A percentile compares a stretch with the other conserved stretches of the same genome.
These are phyloP conservation scores for Phytopythium litorale DNA, from an alignment of 352 stramenopile species.

Conservation along the genomic window DNA sequence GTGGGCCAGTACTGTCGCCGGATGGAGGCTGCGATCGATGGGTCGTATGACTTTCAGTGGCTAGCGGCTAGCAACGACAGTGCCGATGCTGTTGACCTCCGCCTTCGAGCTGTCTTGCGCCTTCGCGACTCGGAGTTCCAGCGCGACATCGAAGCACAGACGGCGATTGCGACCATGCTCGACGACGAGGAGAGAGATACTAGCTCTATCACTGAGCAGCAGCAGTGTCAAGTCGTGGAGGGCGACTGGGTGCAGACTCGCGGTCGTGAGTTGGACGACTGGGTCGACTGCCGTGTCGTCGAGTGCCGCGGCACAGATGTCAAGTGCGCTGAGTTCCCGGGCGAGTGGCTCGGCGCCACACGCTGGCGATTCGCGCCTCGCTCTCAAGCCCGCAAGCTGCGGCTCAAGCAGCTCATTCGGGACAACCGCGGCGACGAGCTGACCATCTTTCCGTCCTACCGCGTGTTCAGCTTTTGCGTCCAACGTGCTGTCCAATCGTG, in stretches of 20 bases:
- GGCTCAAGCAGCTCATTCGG: slow-evolving; percentile 15
- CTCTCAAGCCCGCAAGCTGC: slow-evolving; percentile 6
- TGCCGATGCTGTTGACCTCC: slow-evolving; percentile 2
- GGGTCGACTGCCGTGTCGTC: slow-evolving; percentile 14
- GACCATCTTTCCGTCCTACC: slow-evolving; percentile 22
- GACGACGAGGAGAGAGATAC: slow-evolving; percentile 2
- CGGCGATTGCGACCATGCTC: slow-evolving; percentile 4
- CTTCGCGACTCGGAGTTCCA: slow-evolving; percentile 26
- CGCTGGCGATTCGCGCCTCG: slow-evolving; percentile 14
- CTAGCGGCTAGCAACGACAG: neutral
- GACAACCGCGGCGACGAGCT: slow-evolving; percentile 21
- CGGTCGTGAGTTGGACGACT: slow-evolving; percentile 1
- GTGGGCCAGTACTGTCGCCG: slow-evolving; percentile 14
- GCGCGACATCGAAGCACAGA: slow-evolving; percentile 14
- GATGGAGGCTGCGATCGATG: slow-evolving; percentile 21
- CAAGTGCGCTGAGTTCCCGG: slow-evolving; percentile 12
- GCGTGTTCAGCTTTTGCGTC: slow-evolving; percentile 29
- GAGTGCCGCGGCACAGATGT: slow-evolving; percentile 14
- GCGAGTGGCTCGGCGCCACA: slow-evolving; percentile 19
- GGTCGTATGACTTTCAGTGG: slow-evolving; percentile 18
- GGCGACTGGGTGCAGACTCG: slow-evolving; percentile 17
- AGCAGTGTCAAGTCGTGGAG: slow-evolving; percentile 6
- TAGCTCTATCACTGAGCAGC: neutral
- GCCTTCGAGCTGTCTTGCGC: slow-evolving; percentile 28
- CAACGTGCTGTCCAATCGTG: slow-evolving; percentile 25